Percentiles rank a stretch among this genome's conserved stretches.
Conservation (phyloP, 1,284 basidiomycete species). For the Wolfiporia cocos region DNA sequence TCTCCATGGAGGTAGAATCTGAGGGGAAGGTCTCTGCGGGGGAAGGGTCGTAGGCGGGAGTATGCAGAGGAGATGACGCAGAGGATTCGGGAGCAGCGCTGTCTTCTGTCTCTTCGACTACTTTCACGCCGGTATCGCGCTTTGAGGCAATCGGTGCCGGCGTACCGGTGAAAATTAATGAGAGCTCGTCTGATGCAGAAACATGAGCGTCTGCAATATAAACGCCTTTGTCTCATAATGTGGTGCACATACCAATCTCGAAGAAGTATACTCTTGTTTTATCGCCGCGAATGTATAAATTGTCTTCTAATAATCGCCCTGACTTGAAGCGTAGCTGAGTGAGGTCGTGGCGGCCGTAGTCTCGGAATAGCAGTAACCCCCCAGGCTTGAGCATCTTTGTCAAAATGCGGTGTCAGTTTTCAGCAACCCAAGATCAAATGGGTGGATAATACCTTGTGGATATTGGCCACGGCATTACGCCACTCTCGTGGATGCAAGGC, state of each 20-base stretch:
- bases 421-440: not conserved
- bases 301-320: constrained; percentile 84
- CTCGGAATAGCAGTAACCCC: constrained; percentile 82
- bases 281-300: constrained; percentile 93
- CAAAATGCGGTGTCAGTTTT: too few relatives aligned
- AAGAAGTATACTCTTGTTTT: constrained; percentile 98
- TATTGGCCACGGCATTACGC: constrained; percentile 80
- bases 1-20: not conserved
- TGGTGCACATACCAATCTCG: constrained; percentile 55
- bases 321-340: constrained; percentile 92
- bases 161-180: constrained; percentile 69
- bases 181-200: constrained; percentile 63
- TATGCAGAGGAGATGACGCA: too few relatives aligned
- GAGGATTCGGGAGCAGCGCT: constrained; percentile 14
- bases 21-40: too few relatives aligned
- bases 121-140: constrained; percentile 27
- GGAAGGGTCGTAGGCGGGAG: not conserved
- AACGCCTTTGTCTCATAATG: not conserved
- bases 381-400: constrained; percentile 93
- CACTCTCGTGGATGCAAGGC: constrained; percentile 95
- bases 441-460: constrained; percentile 59
- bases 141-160: constrained; percentile 29
- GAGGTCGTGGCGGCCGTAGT: constrained; percentile 94
- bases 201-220: not conserved
- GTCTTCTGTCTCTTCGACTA: constrained; percentile 32